phyloP scores from a whole-genome alignment of 2,329 filamentous ascomycete species.

The Cryoendolithus antarcticus region DNA sequence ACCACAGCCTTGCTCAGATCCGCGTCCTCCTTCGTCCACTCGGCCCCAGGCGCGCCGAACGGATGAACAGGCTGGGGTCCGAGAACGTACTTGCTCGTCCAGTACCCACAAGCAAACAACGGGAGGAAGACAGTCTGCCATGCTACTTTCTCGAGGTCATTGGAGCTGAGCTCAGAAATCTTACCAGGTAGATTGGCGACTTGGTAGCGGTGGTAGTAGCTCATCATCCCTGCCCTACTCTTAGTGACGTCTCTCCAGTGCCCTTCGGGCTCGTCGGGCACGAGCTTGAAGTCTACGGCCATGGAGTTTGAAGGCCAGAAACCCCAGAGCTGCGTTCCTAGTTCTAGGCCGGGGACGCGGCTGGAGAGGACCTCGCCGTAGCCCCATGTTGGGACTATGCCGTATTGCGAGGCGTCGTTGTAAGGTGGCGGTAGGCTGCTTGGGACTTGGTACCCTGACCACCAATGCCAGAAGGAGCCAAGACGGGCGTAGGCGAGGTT shows the following conservation, averaged over 20 bases:
- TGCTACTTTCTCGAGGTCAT: background rate
- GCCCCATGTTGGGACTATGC: constrained; percentile 39
- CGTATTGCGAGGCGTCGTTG: constrained; percentile 29
- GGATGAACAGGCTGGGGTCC: constrained; percentile 7
- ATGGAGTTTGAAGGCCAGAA: constrained; percentile 33
- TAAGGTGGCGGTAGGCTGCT: constrained; percentile 23
- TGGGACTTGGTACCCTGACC: constrained; percentile 35
- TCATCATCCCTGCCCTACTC: constrained; percentile 27
- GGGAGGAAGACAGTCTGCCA: constrained; percentile 6
- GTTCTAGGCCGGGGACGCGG: constrained; percentile 23
- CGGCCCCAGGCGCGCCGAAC: background rate
- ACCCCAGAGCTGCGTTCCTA: constrained; percentile 29
- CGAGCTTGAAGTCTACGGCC: constrained; percentile 27
- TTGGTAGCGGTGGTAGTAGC: constrained; percentile 35
- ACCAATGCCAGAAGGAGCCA: constrained; percentile 24
- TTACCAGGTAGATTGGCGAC: background rate
- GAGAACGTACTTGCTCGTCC: constrained; percentile 8
- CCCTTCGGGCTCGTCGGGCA: constrained; percentile 10
- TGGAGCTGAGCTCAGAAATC: background rate
- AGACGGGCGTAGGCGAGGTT: constrained; percentile 16
- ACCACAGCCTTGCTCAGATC: constrained; percentile 6
- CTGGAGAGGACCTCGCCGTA: constrained; percentile 32
- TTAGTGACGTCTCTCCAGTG: constrained; percentile 29
- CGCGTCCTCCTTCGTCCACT: constrained; percentile 5
- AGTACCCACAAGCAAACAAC: constrained; percentile 8